Conservation (phyloP, 2,329 filamentous ascomycete genomes). For the Aspergillus sp. region DNA sequence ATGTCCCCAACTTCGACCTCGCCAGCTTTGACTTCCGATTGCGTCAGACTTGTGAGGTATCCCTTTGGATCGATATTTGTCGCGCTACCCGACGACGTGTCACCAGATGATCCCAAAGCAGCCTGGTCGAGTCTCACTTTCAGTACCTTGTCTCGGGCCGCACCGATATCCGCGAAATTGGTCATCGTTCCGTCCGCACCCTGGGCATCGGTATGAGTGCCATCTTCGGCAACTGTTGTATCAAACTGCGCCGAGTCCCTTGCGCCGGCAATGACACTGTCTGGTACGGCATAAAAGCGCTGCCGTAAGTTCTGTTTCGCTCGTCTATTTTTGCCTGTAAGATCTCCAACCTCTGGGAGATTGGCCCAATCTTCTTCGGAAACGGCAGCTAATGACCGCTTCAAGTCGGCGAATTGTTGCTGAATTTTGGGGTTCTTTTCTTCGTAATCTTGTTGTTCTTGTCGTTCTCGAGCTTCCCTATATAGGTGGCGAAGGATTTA, state of each 20-base stretch:
- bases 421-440: constrained; percentile 97
- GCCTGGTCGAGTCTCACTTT: constrained; percentile 91
- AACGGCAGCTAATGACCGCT: constrained; percentile 80
- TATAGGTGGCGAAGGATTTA: constrained; percentile 50
- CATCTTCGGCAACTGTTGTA: constrained; percentile 83
- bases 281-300: constrained; percentile 91
- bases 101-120: constrained; percentile 64
- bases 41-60: constrained; percentile 87
- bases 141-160: constrained; percentile 90
- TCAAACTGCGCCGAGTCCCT: constrained; percentile 76
- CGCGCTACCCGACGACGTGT: constrained; percentile 70
- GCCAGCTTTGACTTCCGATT: constrained; percentile 71
- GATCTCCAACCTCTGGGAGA: constrained; percentile 89
- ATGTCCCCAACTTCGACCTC: constrained; percentile 90
- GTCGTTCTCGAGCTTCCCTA: constrained; percentile 90
- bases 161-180: constrained; percentile 96
- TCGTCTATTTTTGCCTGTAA: constrained; percentile 89
- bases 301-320: constrained; percentile 77
- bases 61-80: constrained; percentile 93
- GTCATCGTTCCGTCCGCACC: constrained; percentile 81
- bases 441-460: constrained; percentile 93
- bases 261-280: constrained; percentile 87
- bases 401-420: constrained; percentile 94
- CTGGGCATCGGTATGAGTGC: constrained; percentile 50
- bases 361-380: constrained; percentile 96